Base-by-base conservation (phyloP, 2,329 filamentous ascomycete genomes). In the Alternaria viburni region DNA sequence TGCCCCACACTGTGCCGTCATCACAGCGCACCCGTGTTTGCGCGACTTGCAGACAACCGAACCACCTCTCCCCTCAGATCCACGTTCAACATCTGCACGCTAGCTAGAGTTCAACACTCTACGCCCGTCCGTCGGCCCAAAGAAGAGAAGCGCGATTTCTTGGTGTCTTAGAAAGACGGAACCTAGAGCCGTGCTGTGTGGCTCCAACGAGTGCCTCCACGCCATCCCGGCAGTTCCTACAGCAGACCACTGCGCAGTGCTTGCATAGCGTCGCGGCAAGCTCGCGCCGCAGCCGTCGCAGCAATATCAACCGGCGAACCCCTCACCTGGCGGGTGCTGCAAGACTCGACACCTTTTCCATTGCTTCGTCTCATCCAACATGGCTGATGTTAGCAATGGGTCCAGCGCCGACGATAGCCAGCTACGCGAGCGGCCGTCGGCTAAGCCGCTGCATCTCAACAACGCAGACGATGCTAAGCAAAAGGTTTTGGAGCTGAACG, bases 401-500 rank as follows among this genome's bases (percentile, higher is more conserved):
- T 28, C 56, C n/a, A 60, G 61, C 43, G 68, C 71, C 72, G 72
- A 78, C 54, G 65, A 66, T 69, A 74, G 73, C 73, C 71, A 70
- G 62, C 61, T 75, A 23, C 69, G 76, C 54, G 75, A 76, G 65
- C 72, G 75, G 26, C 71, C 71, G 13, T 71, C 74, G 26, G 68
- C 72, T 50, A 76, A 71, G 64, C 75, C 74, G 54, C 54, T 74
- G 23, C 75, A 71, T 59, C 64, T 76, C 57, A 63, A 69, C 62
- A 75, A 70, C 55, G 60, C 74, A 57, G 74, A 75, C 51, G 71
- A 75, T 67, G 84, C 84, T 62, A 81, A 83, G 69, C 78, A 83
- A 62, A 80, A 81, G 59, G 84, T 86, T 30, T 74, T 83, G 60
- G 80, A 84, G 67, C 74, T 86, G 68, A 86, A 86, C 65, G 81